Evolutionary conservation across 306 rosid species (phyloP), one percentile per base, ranked within the genome.

Genomic region (Cotoneaster glaucophyllus): DNA sequence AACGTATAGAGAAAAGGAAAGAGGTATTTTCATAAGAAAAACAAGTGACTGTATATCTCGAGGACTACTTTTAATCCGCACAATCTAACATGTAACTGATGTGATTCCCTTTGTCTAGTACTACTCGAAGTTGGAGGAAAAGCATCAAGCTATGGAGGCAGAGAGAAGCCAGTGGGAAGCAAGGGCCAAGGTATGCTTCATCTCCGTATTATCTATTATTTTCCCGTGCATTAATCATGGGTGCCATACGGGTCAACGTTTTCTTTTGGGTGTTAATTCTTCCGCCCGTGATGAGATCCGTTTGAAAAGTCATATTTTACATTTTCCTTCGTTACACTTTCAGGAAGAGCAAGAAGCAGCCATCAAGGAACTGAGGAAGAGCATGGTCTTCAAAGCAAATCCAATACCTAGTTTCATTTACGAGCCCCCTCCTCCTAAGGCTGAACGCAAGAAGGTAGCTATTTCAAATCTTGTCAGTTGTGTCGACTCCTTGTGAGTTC

Each of bases 341-440:
- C 76, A 96, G 99, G 99, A 93, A 88, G 99, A 96, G 91, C 94
- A 96, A 64, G 94, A 93, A 54, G 96, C 97, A 74, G 93, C 98
- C 45, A 29, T 96, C 85, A 93, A 88, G 86, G 88, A 84, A 85
- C 70, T 96, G 79, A 88, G 99, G 82, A 96, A 84, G 89, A 83
- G 73, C 77, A 83, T 96, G 90, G 91, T 96, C 79, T 79, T 96
- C 74, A 96, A 87, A 84, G 99, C 99, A 76, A 96, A 93, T 6
- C 98, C 99, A 31, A 96, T 96, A 6, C 99, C 99, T 64, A 92
- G 80, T 84, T 96, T 96, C 88, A 93, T 93, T 80, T 96, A 96
- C 37, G 94, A 96, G 80, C 87, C 83, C 1, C 97, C 98, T 77
- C 98, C 99, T 61, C 96, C 96, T 25, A 96, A 82, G 91, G 32